Percentiles rank a stretch among this genome's conserved stretches.
Evolutionary conservation across 805 yeast species (phyloP).

Genomic region (Suhomyces faveliae): DNA sequence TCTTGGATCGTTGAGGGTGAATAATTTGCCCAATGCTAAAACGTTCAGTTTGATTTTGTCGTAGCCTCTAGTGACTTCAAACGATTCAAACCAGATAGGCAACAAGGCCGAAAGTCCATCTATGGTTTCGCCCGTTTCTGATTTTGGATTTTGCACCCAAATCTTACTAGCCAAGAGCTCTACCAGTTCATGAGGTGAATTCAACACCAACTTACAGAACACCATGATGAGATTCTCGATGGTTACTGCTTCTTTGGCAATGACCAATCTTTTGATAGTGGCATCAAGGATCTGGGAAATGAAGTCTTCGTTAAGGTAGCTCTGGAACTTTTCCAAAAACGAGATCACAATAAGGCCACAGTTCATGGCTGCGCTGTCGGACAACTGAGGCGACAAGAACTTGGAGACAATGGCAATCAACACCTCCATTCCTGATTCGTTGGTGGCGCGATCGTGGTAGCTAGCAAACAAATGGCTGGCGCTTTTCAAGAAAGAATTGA

Average conservation of each 20-base stretch:
- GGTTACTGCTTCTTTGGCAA: constrained; percentile 68
- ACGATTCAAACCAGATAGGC: constrained; percentile 80
- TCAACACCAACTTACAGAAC: constrained; percentile 65
- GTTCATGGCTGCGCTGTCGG: constrained; percentile 80
- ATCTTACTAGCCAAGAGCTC: constrained; percentile 52
- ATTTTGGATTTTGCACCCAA: constrained; percentile 22
- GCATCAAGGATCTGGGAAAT: constrained; percentile 66
- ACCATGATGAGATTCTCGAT: constrained; percentile 76
- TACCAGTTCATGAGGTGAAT: constrained; percentile 62
- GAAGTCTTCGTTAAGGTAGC: constrained; percentile 37
- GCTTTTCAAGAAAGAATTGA: constrained; percentile 54
- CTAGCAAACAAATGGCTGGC: constrained; percentile 34
- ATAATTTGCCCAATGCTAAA: constrained; percentile 70
- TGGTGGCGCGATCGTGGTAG: constrained; percentile 32
- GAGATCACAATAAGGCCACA: constrained; percentile 67
- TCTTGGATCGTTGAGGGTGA: constrained; percentile 53
- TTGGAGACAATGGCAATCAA: constrained; percentile 66
- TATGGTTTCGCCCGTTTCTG: constrained; percentile 1
- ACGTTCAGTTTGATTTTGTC: constrained; percentile 66
- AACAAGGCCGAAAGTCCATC: constrained; percentile 56
- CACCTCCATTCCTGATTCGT: constrained; percentile 48
- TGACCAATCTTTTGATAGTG: constrained; percentile 61
- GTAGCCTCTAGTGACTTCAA: constrained; percentile 77
- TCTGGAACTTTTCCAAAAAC: constrained; percentile 51
- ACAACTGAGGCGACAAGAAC: constrained; percentile 65